Percentiles rank a stretch among this genome's conserved stretches.
Conservation (phyloP, 2,329 filamentous ascomycete species). For the Ceratocystis huliohia region DNA sequence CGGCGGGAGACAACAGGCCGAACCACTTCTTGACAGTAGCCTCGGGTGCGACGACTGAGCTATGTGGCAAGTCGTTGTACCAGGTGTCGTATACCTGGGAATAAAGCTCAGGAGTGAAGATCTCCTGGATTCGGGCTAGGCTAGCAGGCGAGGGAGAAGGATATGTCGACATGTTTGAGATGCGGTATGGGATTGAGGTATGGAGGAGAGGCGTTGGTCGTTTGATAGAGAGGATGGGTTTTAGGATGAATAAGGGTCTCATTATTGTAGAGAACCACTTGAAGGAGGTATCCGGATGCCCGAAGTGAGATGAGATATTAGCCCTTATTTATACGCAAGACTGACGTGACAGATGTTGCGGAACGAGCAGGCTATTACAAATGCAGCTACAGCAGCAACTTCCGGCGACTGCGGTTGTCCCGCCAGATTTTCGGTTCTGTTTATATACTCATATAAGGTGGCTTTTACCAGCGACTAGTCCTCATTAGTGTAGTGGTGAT, state of each 20-base stretch:
- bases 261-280: not conserved
- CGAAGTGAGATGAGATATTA: too few relatives aligned
- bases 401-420: too few relatives aligned
- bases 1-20: slow-evolving; percentile 7
- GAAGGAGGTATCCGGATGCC: too few relatives aligned
- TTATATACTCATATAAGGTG: not conserved
- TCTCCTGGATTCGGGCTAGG: slow-evolving; percentile 7
- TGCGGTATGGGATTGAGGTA: not conserved
- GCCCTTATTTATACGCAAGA: too few relatives aligned
- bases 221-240: not conserved
- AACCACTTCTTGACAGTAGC: slow-evolving; percentile 19
- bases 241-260: not conserved
- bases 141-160: not conserved
- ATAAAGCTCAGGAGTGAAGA: slow-evolving; percentile 17
- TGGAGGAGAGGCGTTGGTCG: not conserved
- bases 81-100: slow-evolving; percentile 14
- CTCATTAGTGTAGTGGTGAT: slow-evolving; percentile 21
- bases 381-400: not conserved
- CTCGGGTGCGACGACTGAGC: not conserved
- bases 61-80: slow-evolving; percentile 17
- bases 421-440: too few relatives aligned
- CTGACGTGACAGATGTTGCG: too few relatives aligned
- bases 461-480: not conserved
- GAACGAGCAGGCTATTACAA: not conserved
- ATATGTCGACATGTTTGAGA: not conserved